Evolutionary conservation across 305 asterid species (phyloP), one percentile per base, ranked within the genome.

Genomic region (Withania somnifera): DNA sequence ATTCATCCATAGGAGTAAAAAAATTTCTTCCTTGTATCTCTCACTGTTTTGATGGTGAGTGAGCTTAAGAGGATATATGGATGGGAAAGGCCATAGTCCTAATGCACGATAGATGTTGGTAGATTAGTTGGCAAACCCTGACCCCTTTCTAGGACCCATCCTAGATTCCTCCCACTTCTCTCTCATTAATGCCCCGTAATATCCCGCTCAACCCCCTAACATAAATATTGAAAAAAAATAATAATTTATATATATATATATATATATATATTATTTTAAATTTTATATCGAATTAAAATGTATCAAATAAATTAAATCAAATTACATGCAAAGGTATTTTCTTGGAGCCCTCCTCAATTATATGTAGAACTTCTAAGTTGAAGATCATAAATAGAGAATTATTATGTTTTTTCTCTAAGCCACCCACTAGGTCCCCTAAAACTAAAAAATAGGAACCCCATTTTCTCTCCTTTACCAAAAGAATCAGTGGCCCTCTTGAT

Each of bases 41-140:
- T n/a, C n/a, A n/a, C n/a, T n/a, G n/a, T n/a, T 32, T 75, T 51
- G 80, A 75, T 50, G 26, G 45, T 47, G 61, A 66, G 15, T 63
- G 1, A 47, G 60, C 26, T n/a, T 24, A 79, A 66, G 78, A 78
- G 67, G 87, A 86, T 85, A 86, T 84, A 38, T 77, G 89, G 83
- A 83, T 82, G 85, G 89, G 91, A 83, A 78, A 83, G 84, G 85
- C 77, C 80, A 69, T 81, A 78, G 85, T 86, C 81, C 82, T 83
- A 75, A 71, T 84, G 91, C 98, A 94, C 90, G 96, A 91, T 88
- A 84, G 85, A 30, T 91, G 98, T 90, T 91, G 90, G 97, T 86
- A 86, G 92, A 92, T 89, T 89, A 84, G 96, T 88, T 89, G 87
- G 91, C 98, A 94, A 71, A 83, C 84, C 88, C 90, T 92, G 92